phyloP scores from a whole-genome alignment of 768 basidiomycete species.

The Rickenella mellea region DNA sequence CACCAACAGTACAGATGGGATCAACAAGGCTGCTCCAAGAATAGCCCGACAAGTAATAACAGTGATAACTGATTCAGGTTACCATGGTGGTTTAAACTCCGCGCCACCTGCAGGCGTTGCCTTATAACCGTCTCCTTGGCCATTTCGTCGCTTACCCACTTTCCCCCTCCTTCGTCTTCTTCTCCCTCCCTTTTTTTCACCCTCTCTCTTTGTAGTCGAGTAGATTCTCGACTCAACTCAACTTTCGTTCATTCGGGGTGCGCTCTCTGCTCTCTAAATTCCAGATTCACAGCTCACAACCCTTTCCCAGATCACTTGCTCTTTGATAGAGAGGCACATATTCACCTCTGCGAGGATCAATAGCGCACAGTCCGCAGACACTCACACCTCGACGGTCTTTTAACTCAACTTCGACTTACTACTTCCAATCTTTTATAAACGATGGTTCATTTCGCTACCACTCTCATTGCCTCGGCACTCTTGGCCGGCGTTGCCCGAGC shows the following conservation, averaged over 20 bases:
- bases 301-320: slow-evolving; percentile 40
- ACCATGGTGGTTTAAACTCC: too few species aligned
- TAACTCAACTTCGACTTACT: slow-evolving; percentile 16
- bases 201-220: slow-evolving; percentile 43
- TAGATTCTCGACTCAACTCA: slow-evolving; percentile 51
- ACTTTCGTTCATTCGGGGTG: slow-evolving; percentile 48
- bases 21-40: too few species aligned
- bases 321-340: slow-evolving; percentile 59
- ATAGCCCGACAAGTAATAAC: too few species aligned
- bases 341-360: slow-evolving; percentile 53
- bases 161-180: slow-evolving; percentile 22
- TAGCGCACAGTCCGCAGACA: slow-evolving; percentile 33
- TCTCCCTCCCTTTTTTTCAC: slow-evolving; percentile 18
- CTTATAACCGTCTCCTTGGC: slow-evolving; percentile 9
- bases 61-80: too few species aligned
- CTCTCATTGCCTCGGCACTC: slow-evolving; percentile 45
- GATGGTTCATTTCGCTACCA: slow-evolving; percentile 53
- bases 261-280: slow-evolving; percentile 10
- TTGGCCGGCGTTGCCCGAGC: slow-evolving; percentile 40
- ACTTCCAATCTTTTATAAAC: slow-evolving; percentile 21
- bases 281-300: slow-evolving; percentile 5
- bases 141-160: slow-evolving; percentile 10
- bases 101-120: too few species aligned
- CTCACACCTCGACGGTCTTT: slow-evolving; percentile 38
- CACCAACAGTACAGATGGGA: too few species aligned